A percentile compares a stretch with the other conserved stretches of the same genome.
Evolutionary conservation across 345 rosid genomes (phyloP).

Genomic region (Limnanthes douglasii): DNA sequence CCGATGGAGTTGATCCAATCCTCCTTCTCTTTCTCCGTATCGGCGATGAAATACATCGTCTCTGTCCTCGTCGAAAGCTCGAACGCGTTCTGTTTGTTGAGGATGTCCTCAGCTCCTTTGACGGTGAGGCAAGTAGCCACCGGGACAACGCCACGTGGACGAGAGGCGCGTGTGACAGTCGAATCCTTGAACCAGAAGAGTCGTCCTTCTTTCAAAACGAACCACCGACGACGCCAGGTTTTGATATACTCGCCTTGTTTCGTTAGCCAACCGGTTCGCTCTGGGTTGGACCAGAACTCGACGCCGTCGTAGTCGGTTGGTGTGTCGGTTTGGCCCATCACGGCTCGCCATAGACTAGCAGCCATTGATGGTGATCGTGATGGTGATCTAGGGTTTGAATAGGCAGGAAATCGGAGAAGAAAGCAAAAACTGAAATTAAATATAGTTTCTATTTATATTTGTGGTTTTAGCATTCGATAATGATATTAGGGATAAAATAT

Average conservation of each 20-base stretch:
- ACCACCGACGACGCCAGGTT: constrained; percentile 76
- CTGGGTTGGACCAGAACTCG: constrained; percentile 58
- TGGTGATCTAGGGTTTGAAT: not conserved
- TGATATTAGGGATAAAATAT: too few relatives aligned
- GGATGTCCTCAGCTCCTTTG: constrained; percentile 58
- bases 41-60: constrained; percentile 60
- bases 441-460: too few relatives aligned
- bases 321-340: constrained; percentile 16
- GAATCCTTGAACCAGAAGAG: constrained; percentile 74
- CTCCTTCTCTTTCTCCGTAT: constrained; percentile 63
- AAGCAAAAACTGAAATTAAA: too few relatives aligned
- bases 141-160: constrained; percentile 52
- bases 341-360: constrained; percentile 34
- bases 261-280: constrained; percentile 53
- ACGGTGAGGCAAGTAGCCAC: constrained; percentile 51
- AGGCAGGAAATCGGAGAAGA: not conserved
- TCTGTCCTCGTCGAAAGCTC: constrained; percentile 39
- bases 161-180: constrained; percentile 29
- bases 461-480: too few relatives aligned
- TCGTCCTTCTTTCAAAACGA: constrained; percentile 55
- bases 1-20: constrained; percentile 80
- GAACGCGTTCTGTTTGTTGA: constrained; percentile 47
- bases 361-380: too few relatives aligned
- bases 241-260: constrained; percentile 63
- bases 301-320: constrained; percentile 24